phyloP scores from a whole-genome alignment of 2,329 filamentous ascomycete species.

The Talaromyces pinophilus region DNA sequence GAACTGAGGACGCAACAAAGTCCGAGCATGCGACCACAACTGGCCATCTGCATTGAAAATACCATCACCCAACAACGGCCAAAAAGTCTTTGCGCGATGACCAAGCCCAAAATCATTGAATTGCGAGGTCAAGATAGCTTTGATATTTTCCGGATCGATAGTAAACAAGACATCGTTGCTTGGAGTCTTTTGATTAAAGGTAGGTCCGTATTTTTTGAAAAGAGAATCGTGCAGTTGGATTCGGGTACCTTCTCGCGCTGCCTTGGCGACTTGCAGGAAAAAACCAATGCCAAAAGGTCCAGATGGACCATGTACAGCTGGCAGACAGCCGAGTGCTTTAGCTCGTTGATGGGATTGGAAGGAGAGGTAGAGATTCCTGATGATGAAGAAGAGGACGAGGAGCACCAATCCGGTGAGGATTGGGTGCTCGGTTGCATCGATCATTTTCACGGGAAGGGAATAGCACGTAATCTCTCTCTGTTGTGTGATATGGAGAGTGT shows the following conservation, averaged over 20 bases:
- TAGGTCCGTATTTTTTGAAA: slow-evolving; percentile 13
- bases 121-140: slow-evolving; percentile 20
- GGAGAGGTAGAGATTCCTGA: slow-evolving; percentile 9
- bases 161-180: slow-evolving; percentile 22
- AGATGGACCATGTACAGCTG: slow-evolving; percentile 15
- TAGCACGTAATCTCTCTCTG: too few relatives aligned
- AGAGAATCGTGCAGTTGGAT: slow-evolving; percentile 18
- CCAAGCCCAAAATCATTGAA: slow-evolving; percentile 21
- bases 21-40: slow-evolving; percentile 56
- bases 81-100: slow-evolving; percentile 13
- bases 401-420: not conserved
- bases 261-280: slow-evolving; percentile 19
- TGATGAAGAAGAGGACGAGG: slow-evolving; percentile 2
- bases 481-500: too few relatives aligned
- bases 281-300: slow-evolving; percentile 18
- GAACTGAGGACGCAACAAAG: slow-evolving; percentile 21
- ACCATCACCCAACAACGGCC: slow-evolving; percentile 20
- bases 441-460: not conserved
- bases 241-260: slow-evolving; percentile 7
- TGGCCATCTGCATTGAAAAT: slow-evolving; percentile 74
- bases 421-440: slow-evolving; percentile 1
- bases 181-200: slow-evolving; percentile 20
- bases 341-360: slow-evolving; percentile 10
- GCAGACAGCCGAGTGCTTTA: slow-evolving; percentile 14
- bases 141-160: slow-evolving; percentile 21